Base-by-base conservation (phyloP, 2,329 filamentous ascomycete species). In the Monilinia polystroma region DNA sequence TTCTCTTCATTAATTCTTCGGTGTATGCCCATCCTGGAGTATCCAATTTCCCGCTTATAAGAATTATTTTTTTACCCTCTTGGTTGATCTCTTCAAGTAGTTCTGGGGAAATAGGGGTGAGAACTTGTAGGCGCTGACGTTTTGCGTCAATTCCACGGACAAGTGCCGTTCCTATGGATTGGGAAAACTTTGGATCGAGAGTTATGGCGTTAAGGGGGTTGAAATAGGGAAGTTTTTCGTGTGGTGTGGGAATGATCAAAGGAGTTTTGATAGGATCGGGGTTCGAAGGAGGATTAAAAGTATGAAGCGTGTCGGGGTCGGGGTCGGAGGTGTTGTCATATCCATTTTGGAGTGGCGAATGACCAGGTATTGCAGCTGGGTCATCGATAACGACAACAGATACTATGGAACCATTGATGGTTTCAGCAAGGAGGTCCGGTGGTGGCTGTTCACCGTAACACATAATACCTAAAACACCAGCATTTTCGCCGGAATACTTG, bases 391-490 rank as follows among this genome's bases (percentile, higher is more conserved):
- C 82, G 0, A 92, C 85, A 8, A 91, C 79, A 0, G 90, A 87
- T 0, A 94, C 78, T 0, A 93, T 75, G n/a, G 85, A 84, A 20
- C 91, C 91, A 70, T 91, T 88, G 54, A 94, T 84, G 0, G 87
- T 82, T 52, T 90, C 87, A 0, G 82, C 79, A 1, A 93, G 76
- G 8, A 90, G 79, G 5, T 83, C 81, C 0, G 84, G 78, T 0
- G 85, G 80, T 2, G 86, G 81, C 68, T 87, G 85, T 71, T 88
- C 87, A 67, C 88, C 86, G 72, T 92, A 90, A 47, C 85, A 87
- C 38, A 90, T 75, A 32, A 94, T 80, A 0, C 87, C 90, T n/a
- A 85, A 74, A 49, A 93, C 82, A 12, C 87, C 85, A 18, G 80
- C 73, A 38, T 75, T 74, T 0, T 77, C 64, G 1, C 84, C 83